Percentiles rank a stretch among this genome's conserved stretches.
Evolutionary conservation across 257 asterid species (phyloP).

Genomic region (Nicotiana benthamiana): DNA sequence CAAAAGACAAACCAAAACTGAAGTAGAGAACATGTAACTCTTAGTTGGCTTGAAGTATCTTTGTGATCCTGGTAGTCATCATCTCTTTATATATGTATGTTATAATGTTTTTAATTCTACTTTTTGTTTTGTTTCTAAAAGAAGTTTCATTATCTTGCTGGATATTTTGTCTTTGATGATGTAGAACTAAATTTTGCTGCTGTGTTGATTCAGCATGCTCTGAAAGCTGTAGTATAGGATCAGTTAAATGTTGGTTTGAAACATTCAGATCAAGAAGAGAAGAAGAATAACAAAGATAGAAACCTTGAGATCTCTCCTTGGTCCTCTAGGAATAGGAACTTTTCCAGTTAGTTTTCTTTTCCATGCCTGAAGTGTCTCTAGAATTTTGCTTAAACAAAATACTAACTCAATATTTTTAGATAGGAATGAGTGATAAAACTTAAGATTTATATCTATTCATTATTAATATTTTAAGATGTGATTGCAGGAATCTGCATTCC

Average conservation of each 20-base stretch:
- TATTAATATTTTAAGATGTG: slow-evolving; percentile 17
- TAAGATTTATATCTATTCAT: slow-evolving; percentile 3
- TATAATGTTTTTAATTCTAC: neutral
- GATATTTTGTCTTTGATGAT: neutral
- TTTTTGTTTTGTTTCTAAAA: neutral
- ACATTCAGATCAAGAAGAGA: neutral
- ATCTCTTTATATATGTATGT: neutral
- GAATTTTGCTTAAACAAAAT: neutral
- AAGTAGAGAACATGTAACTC: neutral
- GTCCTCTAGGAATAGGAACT: neutral
- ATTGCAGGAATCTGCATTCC: slow-evolving; percentile 86
- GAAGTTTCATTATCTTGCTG: neutral
- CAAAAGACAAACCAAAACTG: neutral
- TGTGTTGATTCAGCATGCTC: neutral
- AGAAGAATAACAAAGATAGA: neutral
- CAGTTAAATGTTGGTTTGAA: neutral
- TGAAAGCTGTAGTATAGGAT: neutral
- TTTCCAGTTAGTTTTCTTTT: neutral
- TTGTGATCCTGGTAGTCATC: neutral
- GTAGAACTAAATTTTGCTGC: neutral
- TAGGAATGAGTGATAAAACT: slow-evolving; percentile 6
- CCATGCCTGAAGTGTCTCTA: neutral
- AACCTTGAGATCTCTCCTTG: neutral
- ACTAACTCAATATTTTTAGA: neutral
- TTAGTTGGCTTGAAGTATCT: neutral